A percentile compares a stretch with the other conserved stretches of the same genome.
Conservation (phyloP, 441 rosid species). For the Erysimum pusillum region DNA sequence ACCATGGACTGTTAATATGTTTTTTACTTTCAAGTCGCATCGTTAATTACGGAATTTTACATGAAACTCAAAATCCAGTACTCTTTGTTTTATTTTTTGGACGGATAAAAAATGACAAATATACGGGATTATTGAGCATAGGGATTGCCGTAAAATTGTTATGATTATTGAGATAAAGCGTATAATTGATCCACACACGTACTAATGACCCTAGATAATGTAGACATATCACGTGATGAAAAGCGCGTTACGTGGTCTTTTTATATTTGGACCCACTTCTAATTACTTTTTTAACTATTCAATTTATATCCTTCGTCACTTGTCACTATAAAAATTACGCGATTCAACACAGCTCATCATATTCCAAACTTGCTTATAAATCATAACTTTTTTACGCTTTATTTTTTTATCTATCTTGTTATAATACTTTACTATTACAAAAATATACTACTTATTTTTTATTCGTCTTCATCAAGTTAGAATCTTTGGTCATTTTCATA, state of each 20-base stretch:
- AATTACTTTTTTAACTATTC: conserved; percentile 38
- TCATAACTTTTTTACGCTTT: conserved; percentile 31
- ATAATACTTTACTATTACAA: background rate
- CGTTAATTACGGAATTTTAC: background rate
- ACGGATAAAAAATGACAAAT: conserved; percentile 18
- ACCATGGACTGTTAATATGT: conserved; percentile 20
- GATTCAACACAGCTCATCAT: conserved; percentile 46
- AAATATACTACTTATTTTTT: background rate
- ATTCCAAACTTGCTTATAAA: conserved; percentile 49
- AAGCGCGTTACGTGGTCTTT: conserved; percentile 50
- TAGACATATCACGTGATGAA: conserved; percentile 49
- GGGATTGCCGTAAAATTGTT: conserved; percentile 37
- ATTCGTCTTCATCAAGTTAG: conserved; percentile 38
- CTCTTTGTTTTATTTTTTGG: conserved; percentile 5
- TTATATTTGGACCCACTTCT: conserved; percentile 39
- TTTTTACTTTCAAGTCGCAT: background rate
- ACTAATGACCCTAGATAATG: conserved; percentile 42
- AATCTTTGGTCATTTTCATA: conserved; percentile 7
- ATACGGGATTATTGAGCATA: conserved; percentile 21
- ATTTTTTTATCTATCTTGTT: background rate
- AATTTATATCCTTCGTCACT: conserved; percentile 18
- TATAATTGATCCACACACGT: conserved; percentile 23
- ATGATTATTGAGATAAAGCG: conserved; percentile 37
- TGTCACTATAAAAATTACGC: conserved; percentile 18
- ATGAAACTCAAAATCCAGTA: background rate